A percentile compares a stretch with the other conserved stretches of the same genome.
phyloP scores from a whole-genome alignment of 2,329 filamentous ascomycete genomes.

The Monosporascus cannonballus region DNA sequence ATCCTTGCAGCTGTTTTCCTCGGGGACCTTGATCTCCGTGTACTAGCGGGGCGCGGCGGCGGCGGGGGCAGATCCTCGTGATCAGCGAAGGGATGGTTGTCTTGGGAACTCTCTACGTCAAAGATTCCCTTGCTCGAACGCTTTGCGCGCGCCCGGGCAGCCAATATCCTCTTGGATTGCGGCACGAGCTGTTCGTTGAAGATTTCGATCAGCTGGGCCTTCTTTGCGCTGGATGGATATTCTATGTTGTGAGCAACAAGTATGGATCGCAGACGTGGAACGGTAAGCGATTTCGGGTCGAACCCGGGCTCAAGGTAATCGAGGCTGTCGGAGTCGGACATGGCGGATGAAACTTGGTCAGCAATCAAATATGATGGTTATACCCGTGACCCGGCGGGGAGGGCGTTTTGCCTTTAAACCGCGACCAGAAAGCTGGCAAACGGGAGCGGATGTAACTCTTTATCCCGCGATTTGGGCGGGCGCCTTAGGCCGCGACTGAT shows the following conservation, averaged over 20 bases:
- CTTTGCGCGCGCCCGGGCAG: slow-evolving; percentile 70
- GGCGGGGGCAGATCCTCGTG: slow-evolving; percentile 48
- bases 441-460: not conserved
- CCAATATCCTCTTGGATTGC: slow-evolving; percentile 70
- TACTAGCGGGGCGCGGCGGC: slow-evolving; percentile 36
- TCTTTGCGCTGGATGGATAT: slow-evolving; percentile 88
- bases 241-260: slow-evolving; percentile 81
- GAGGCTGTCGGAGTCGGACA: slow-evolving; percentile 60
- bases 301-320: slow-evolving; percentile 86
- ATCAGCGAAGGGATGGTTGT: slow-evolving; percentile 50
- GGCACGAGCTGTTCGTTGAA: slow-evolving; percentile 76
- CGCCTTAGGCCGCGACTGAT: not conserved
- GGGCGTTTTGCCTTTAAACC: not conserved
- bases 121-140: slow-evolving; percentile 82
- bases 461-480: not conserved
- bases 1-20: slow-evolving; percentile 47
- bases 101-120: slow-evolving; percentile 58
- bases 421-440: not conserved
- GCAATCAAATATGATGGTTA: not conserved
- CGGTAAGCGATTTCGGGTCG: slow-evolving; percentile 75
- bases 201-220: slow-evolving; percentile 77
- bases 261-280: slow-evolving; percentile 84
- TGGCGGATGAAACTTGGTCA: slow-evolving; percentile 23
- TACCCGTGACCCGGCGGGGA: not conserved
- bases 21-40: slow-evolving; percentile 47